Percentiles rank a stretch among this genome's conserved stretches.
Evolutionary conservation across 139 green algal genomes (phyloP).

Genomic region (Tetradesmus obliquus): DNA sequence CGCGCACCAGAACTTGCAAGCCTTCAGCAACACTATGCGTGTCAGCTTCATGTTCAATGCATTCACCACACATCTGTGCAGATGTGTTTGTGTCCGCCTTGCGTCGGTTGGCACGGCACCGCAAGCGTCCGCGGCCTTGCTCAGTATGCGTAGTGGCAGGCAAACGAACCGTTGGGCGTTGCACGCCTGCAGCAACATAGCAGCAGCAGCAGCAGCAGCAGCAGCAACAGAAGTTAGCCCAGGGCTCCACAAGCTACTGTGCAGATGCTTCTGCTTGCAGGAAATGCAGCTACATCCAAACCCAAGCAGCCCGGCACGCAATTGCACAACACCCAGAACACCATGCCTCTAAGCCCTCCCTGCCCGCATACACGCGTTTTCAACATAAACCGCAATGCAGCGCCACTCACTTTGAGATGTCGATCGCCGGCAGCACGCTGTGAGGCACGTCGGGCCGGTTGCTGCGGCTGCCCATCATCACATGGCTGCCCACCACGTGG

Average conservation of each 20-base stretch:
- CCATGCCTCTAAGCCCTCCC: neutral
- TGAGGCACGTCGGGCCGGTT: neutral
- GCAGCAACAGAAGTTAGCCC: too few species aligned
- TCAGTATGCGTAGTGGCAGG: constrained; percentile 8
- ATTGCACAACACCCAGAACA: neutral
- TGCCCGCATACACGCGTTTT: too few species aligned
- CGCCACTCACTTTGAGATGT: constrained; percentile 26
- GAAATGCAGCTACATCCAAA: neutral
- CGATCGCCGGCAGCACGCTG: constrained; percentile 10
- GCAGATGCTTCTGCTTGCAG: neutral
- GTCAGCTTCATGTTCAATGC: too few species aligned
- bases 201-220: neutral
- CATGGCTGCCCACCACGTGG: neutral
- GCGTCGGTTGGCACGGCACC: too few species aligned
- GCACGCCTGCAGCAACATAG: constrained; percentile 1
- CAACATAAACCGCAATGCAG: neutral
- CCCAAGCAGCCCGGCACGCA: neutral
- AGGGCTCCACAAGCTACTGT: neutral
- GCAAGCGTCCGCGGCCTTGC: neutral
- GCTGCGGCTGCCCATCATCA: constrained; percentile 21
- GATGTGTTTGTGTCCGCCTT: too few species aligned
- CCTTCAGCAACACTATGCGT: too few species aligned
- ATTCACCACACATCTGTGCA: too few species aligned
- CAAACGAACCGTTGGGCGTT: neutral
- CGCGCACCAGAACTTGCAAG: too few species aligned